Conservation (phyloP, 2,329 filamentous ascomycete species). For the Alternaria ethzedia region DNA sequence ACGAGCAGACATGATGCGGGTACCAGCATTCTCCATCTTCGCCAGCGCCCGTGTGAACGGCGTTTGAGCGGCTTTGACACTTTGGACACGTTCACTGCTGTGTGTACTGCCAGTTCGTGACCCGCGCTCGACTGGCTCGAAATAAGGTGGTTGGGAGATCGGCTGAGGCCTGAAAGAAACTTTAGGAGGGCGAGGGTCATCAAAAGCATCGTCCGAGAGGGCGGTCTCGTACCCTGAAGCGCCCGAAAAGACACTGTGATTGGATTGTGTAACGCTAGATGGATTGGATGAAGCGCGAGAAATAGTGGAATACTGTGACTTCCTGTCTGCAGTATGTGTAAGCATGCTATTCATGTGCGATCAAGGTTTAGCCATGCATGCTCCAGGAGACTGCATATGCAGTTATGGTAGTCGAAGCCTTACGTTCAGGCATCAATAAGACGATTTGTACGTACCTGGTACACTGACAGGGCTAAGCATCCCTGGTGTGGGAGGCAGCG, state of each 20-base stretch:
- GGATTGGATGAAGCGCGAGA: conserved; percentile 26
- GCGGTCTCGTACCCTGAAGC: conserved; percentile 24
- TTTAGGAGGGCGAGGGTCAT: conserved; percentile 17
- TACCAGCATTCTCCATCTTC: conserved; percentile 35
- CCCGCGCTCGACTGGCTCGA: conserved; percentile 29
- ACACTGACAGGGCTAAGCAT: conserved; percentile 4
- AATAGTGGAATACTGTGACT: conserved; percentile 23
- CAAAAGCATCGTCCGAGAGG: conserved; percentile 21
- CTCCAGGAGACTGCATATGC: neutral
- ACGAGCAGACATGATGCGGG: conserved; percentile 32
- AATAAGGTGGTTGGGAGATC: neutral
- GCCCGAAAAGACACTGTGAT: conserved; percentile 27
- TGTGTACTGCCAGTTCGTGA: conserved; percentile 29
- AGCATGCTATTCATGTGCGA: conserved; percentile 5
- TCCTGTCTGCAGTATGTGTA: conserved; percentile 13
- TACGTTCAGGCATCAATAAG: neutral
- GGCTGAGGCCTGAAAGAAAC: neutral
- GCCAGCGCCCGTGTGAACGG: conserved; percentile 32
- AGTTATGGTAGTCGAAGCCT: neutral
- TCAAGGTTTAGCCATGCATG: neutral
- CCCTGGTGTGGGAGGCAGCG: conserved; percentile 25
- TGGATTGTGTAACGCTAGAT: conserved; percentile 23
- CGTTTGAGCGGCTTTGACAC: conserved; percentile 20
- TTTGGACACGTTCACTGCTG: conserved; percentile 18
- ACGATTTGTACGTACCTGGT: conserved; percentile 24